Base-by-base conservation (phyloP, 345 rosid species). In the Eutrema yunnanense region DNA sequence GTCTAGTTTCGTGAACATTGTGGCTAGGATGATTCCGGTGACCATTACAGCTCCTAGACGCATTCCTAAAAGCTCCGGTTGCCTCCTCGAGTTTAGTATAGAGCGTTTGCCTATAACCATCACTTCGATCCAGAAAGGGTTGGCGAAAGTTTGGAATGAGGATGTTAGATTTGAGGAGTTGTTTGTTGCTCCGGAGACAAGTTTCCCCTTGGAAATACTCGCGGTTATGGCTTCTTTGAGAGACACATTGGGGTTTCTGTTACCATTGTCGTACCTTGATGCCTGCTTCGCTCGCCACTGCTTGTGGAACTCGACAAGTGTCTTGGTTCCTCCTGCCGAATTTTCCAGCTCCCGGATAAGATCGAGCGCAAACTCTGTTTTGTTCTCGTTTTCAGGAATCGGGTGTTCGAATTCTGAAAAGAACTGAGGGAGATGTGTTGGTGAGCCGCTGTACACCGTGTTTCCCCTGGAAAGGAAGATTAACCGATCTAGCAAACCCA, bases 331-430 rank as follows among this genome's bases (percentile, higher is more conserved):
- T 9, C 74, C 86, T 0, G 92, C 88, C 2, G 87, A 80, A 6
- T 86, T 90, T 70, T 95, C 99, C 0, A 92, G 96, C 62, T 92
- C 96, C 0, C 93, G 83, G 61, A 95, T 95, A 53, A 92, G 73
- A 44, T 92, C 99, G 6, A 95, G 86, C 0, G 96, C 96, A 3
- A 88, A 95, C 70, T 95, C 99, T 2, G 96, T 88, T 63, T 81
- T 65, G 84, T 95, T 92, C 73, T 92, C 99, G 9, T 85, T 83
- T 67, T 92, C 89, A 0, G 98, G 97, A 42, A 89, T 91, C 2
- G 97, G 97, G 70, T 87, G 92, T 4, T 92, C 88, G 49, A 95
- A 95, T 4, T 87, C 89, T 0, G 82, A 61, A 32, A 95, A 95
- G 78, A 86, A 92, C 13, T 27, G 60, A 0, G 92, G 97, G 41